Evolutionary conservation across 2,329 filamentous ascomycete species (phyloP), one percentile per base, ranked within the genome.

Genomic region (Polychaeton citri): DNA sequence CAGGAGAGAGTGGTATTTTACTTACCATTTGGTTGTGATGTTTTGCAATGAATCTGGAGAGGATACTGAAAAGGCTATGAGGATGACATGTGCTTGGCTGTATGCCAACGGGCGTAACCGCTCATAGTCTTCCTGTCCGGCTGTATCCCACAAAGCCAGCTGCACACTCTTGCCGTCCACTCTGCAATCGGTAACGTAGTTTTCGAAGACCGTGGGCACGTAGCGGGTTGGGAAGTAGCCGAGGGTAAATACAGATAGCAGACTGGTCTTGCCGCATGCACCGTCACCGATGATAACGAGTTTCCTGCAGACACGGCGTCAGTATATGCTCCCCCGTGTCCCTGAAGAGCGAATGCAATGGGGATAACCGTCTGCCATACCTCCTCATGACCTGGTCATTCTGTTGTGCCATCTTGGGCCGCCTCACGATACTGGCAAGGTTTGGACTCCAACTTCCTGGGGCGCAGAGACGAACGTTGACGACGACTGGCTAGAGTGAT

Each of bases 131-230:
- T 98, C 90, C 62, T 98, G 90, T 41, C 90, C 90, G 35, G 90
- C 90, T n/a, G 90, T 98, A 76, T 98, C 90, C 90, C 90, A 98
- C 51, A 98, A 68, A 35, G 90, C 90, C 44, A 98, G 72, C 65
- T 98, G 90, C 26, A 98, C 90, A n/a, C 85, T 94, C 60, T 94
- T 94, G 54, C 90, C 90, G 58, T 98, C 90, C 41, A 98, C 90
- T 65, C 88, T 75, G 63, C 90, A 98, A 65, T 98, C 90, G 50
- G 90, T 98, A 46, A 98, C 90, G 55, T 98, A 98, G 66, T 98
- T 98, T 59, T 98, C 90, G 62, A 98, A 98, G 24, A 98, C 90
- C 32, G 90, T 98, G 2, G 90, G 90, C 35, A 94, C 87, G 79
- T 86, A 59, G 43, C 50, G 46, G 55, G 86, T 94, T 52, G 90